phyloP scores from a whole-genome alignment of 345 rosid species.

The Linum tenue region DNA sequence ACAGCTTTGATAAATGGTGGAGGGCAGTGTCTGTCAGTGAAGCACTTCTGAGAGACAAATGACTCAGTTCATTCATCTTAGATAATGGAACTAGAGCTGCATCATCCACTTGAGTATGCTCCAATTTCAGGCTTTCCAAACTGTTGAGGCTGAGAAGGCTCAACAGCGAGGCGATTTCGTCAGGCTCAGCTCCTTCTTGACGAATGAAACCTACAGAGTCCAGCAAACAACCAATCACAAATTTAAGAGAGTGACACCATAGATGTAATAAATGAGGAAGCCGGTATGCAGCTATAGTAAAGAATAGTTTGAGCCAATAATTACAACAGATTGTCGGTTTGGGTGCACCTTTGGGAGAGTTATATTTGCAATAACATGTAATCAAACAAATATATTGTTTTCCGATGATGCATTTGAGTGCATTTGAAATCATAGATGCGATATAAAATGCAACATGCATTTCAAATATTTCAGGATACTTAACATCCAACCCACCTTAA shows the following conservation, averaged over 20 bases:
- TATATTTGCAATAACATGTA: too few relatives aligned
- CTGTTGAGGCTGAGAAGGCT: slow-evolving; percentile 38
- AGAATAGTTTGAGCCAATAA: too few relatives aligned
- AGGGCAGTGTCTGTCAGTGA: slow-evolving; percentile 64
- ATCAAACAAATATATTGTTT: too few relatives aligned
- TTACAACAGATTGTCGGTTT: too few relatives aligned
- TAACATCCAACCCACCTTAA: too few relatives aligned
- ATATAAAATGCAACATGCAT: too few relatives aligned
- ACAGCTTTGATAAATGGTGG: slow-evolving; percentile 44
- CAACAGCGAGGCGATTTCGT: slow-evolving; percentile 30
- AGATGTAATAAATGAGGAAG: background rate
- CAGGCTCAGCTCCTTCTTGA: slow-evolving; percentile 26
- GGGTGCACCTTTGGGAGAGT: too few relatives aligned
- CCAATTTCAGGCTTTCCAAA: slow-evolving; percentile 60
- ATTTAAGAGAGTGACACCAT: background rate
- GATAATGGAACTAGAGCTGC: slow-evolving; percentile 41
- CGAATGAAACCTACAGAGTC: slow-evolving; percentile 45
- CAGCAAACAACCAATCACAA: background rate
- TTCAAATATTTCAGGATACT: too few relatives aligned
- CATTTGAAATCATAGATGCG: too few relatives aligned
- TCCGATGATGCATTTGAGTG: too few relatives aligned
- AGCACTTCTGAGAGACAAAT: slow-evolving; percentile 45
- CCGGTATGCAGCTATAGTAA: background rate
- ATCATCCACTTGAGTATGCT: slow-evolving; percentile 56
- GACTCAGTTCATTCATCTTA: slow-evolving; percentile 37